Evolutionary conservation across 2,329 filamentous ascomycete genomes (phyloP).

Genomic region (Stachybotrys echinatus): DNA sequence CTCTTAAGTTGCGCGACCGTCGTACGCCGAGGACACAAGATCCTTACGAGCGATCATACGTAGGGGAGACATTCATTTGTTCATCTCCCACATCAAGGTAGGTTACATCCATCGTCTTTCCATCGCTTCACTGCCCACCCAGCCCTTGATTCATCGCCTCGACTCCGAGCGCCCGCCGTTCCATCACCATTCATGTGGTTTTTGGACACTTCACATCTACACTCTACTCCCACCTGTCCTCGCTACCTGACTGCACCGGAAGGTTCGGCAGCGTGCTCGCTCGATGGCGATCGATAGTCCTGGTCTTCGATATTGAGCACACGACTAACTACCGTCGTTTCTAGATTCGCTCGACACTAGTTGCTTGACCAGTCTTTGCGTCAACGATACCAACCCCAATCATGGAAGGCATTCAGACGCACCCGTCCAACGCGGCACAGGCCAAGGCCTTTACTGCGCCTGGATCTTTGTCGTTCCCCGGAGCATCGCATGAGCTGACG

Average conservation of each 20-base stretch:
- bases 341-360: background rate
- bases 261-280: too few relatives aligned
- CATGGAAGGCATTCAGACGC: constrained; percentile 89
- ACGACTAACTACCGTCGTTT: background rate
- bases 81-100: constrained; percentile 79
- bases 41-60: constrained; percentile 20
- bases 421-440: constrained; percentile 85
- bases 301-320: background rate
- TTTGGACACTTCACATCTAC: too few relatives aligned
- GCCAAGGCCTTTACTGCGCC: constrained; percentile 94
- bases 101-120: constrained; percentile 22
- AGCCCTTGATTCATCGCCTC: too few relatives aligned
- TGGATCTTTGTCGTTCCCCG: constrained; percentile 87
- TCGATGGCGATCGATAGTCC: too few relatives aligned
- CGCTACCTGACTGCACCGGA: too few relatives aligned
- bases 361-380: background rate
- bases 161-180: too few relatives aligned
- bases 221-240: too few relatives aligned
- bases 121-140: background rate
- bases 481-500: constrained; percentile 75
- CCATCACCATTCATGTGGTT: too few relatives aligned
- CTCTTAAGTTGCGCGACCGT: constrained; percentile 4
- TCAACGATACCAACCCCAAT: constrained; percentile 27
- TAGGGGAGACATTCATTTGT: constrained; percentile 98
- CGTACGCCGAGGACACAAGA: constrained; percentile 11